Evolutionary conservation across 2,329 filamentous ascomycete species (phyloP).

Genomic region (Exophiala spinifera): DNA sequence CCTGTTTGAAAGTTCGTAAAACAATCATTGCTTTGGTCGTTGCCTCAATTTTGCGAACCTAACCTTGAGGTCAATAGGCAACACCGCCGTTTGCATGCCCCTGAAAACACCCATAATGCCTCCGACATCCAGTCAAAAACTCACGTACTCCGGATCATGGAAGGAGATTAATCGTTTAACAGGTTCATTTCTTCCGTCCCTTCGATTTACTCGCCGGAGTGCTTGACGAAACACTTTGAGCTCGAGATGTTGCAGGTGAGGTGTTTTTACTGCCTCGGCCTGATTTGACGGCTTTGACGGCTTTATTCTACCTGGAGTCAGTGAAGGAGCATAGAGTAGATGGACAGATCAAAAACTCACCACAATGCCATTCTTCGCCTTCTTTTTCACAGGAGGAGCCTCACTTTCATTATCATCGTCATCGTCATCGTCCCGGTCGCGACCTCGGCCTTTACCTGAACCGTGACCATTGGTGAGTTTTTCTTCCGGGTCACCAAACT

Average conservation of each 20-base stretch:
- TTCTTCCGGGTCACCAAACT: conserved; percentile 71
- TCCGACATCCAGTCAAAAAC: conserved; percentile 6
- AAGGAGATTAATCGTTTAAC: background rate
- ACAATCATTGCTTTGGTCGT: no score
- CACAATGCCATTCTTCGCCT: conserved; percentile 76
- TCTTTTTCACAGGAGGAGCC: conserved; percentile 87
- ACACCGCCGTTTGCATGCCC: background rate
- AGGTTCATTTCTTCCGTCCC: conserved; percentile 48
- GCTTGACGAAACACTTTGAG: conserved; percentile 80
- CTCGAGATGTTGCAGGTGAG: conserved; percentile 75
- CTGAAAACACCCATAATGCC: background rate
- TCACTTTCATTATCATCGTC: conserved; percentile 81
- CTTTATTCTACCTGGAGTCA: conserved; percentile 72
- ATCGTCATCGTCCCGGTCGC: conserved; percentile 67
- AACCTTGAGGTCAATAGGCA: background rate
- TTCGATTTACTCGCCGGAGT: conserved; percentile 46
- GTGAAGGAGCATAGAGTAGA: background rate
- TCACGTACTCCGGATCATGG: background rate
- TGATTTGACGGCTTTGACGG: conserved; percentile 81
- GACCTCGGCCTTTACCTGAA: conserved; percentile 63
- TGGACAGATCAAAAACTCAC: conserved; percentile 45
- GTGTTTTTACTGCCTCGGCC: conserved; percentile 48
- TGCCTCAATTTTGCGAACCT: no score
- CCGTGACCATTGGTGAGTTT: conserved; percentile 56
- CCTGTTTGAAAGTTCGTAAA: no score